phyloP scores from a whole-genome alignment of 1,284 basidiomycete species.

The Boletus smithii region DNA sequence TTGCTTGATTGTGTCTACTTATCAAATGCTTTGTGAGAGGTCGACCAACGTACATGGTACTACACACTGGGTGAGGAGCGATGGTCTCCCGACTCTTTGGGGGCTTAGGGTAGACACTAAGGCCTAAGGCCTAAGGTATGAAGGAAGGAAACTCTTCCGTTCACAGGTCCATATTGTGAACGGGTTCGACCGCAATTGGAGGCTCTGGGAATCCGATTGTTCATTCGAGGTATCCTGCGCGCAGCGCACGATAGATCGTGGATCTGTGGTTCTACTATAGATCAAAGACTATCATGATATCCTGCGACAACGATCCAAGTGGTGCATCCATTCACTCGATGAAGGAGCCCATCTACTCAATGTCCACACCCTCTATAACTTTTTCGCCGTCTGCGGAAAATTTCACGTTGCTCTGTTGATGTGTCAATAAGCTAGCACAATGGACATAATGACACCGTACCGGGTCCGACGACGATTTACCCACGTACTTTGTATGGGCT shows the following conservation, averaged over 20 bases:
- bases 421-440: background rate
- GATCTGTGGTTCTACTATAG: no score
- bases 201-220: background rate
- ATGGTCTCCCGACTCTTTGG: no score
- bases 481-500: conserved; percentile 90
- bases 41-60: no score
- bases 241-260: background rate
- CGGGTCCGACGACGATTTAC: conserved; percentile 63
- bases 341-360: conserved; percentile 20
- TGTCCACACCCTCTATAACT: conserved; percentile 64
- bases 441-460: conserved; percentile 38
- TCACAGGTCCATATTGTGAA: no score
- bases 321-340: background rate
- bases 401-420: conserved; percentile 65
- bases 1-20: background rate
- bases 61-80: no score
- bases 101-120: no score
- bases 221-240: background rate
- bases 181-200: no score
- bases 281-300: no score
- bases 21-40: background rate
- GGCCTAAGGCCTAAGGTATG: no score
- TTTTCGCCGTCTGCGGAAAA: conserved; percentile 76
- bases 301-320: no score
- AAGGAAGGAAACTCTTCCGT: no score